Conservation (phyloP, 1,284 basidiomycete species). For the Cryptococcus sp. region DNA sequence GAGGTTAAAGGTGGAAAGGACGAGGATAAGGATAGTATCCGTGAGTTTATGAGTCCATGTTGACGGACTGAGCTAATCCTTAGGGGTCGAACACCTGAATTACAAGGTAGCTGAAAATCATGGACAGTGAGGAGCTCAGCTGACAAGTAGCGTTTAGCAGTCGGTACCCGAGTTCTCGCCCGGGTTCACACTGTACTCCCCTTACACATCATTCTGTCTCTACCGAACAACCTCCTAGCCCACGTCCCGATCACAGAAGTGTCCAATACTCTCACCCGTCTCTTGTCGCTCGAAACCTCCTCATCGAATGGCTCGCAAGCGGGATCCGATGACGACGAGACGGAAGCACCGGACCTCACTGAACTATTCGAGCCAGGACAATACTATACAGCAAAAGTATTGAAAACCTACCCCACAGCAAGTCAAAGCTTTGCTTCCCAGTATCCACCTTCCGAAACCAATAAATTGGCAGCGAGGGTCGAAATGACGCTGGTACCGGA, state of each 20-base stretch:
- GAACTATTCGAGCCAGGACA: conserved; percentile 80
- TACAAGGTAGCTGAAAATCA: conserved; percentile 65
- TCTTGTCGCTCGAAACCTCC: conserved; percentile 50
- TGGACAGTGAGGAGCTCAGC: not conserved
- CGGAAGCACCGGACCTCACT: conserved; percentile 62
- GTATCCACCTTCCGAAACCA: conserved; percentile 46
- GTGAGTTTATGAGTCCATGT: conserved; percentile 10
- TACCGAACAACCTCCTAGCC: conserved; percentile 91
- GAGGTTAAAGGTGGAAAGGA: conserved; percentile 53
- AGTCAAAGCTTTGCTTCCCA: conserved; percentile 43
- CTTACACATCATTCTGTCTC: conserved; percentile 82
- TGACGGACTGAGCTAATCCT: conserved; percentile 6
- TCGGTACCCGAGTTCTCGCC: conserved; percentile 81
- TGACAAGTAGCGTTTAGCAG: conserved; percentile 61
- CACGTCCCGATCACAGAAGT: conserved; percentile 95
- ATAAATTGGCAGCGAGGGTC: conserved; percentile 55
- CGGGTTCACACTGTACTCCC: conserved; percentile 84
- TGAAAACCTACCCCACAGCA: conserved; percentile 41
- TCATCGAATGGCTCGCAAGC: conserved; percentile 50
- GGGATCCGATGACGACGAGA: conserved; percentile 43
- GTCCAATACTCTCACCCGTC: conserved; percentile 72
- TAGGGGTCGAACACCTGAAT: conserved; percentile 81
- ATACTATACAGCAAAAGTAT: conserved; percentile 77
- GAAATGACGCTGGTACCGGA: conserved; percentile 83
- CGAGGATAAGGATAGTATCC: conserved; percentile 45